These are phyloP conservation scores for Bonia amplexicaulis DNA, from an alignment of 176 grass and related monocot species.

Conservation along the genomic window DNA sequence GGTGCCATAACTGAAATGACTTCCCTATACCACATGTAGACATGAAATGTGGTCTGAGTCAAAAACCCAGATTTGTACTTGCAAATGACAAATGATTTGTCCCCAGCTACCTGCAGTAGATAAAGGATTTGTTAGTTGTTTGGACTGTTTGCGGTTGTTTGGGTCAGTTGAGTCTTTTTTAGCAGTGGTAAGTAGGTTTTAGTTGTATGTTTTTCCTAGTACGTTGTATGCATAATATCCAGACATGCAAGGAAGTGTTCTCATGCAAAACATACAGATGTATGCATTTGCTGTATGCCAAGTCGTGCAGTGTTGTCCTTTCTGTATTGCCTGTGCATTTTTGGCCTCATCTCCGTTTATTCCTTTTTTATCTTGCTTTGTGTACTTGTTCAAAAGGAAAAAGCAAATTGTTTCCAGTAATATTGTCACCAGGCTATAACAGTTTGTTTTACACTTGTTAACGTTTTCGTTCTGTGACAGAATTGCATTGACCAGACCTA, in stretches of 20 bases:
- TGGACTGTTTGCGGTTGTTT: background rate
- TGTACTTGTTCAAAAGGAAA: background rate
- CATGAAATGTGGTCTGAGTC: background rate
- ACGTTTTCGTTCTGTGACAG: background rate
- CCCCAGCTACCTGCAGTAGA: background rate
- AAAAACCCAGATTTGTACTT: background rate
- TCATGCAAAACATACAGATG: background rate
- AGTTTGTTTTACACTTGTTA: background rate
- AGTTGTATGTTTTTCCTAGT: background rate
- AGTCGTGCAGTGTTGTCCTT: background rate
- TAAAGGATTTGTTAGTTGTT: background rate
- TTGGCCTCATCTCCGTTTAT: background rate
- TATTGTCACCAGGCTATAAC: background rate
- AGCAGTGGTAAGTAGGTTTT: background rate
- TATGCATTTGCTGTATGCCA: background rate
- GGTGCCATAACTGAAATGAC: background rate
- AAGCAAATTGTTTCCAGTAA: background rate
- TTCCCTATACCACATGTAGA: background rate
- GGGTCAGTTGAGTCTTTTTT: background rate
- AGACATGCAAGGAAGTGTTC: background rate
- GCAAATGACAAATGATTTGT: background rate
- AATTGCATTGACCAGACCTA: background rate
- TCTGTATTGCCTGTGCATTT: background rate
- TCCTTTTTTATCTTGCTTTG: background rate
- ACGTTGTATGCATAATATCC: background rate